A percentile compares a stretch with the other conserved stretches of the same genome.
phyloP scores from a whole-genome alignment of 495 filamentous ascomycete genomes.

The Collariella sp. region DNA sequence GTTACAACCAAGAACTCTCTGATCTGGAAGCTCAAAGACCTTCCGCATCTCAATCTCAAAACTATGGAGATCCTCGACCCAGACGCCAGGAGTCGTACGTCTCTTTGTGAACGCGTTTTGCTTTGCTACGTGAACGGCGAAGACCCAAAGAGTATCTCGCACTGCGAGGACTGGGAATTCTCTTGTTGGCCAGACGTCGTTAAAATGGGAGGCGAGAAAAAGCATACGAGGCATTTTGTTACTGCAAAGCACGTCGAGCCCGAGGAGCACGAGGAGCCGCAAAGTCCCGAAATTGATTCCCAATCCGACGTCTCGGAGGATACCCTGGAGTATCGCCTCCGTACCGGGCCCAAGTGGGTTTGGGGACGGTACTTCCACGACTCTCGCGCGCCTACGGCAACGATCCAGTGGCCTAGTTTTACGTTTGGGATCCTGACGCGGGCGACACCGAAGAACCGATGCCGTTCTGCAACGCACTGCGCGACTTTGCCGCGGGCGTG shows the following conservation, averaged over 20 bases:
- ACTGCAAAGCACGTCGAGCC: neutral
- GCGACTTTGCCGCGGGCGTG: too few species aligned
- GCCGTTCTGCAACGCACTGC: neutral
- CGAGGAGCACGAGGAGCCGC: neutral
- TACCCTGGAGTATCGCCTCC: neutral
- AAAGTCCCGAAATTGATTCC: neutral
- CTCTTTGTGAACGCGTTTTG: neutral
- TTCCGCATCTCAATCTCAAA: neutral
- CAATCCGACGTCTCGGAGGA: neutral
- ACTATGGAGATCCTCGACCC: neutral
- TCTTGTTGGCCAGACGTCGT: too few species aligned
- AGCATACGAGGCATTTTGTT: too few species aligned
- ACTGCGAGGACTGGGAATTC: too few species aligned
- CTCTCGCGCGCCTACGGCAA: neutral
- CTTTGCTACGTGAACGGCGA: neutral
- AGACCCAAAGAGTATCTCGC: too few species aligned
- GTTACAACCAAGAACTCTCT: too few species aligned
- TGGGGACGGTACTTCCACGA: neutral
- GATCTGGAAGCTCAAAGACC: too few species aligned
- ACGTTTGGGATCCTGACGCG: slow-evolving; percentile 15
- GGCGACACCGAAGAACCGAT: slow-evolving; percentile 6
- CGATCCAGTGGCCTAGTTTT: slow-evolving; percentile 9
- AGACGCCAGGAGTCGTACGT: too few species aligned
- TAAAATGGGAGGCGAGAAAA: too few species aligned
- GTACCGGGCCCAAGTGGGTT: neutral